Conservation (phyloP, 2,329 filamentous ascomycete genomes). For the Drechslerella coelobrocha region DNA sequence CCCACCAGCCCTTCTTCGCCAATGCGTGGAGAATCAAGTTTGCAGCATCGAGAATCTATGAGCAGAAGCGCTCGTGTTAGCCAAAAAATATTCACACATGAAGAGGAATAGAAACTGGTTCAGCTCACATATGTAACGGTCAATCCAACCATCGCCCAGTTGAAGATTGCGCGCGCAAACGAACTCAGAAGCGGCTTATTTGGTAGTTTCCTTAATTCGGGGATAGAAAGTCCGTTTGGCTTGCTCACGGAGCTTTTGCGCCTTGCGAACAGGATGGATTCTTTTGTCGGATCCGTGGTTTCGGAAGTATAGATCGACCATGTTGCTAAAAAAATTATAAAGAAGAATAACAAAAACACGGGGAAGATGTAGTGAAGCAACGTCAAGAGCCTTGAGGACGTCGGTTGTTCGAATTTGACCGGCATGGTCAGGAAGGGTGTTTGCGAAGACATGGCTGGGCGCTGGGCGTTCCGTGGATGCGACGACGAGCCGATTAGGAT, state of each 20-base stretch:
- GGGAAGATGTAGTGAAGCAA: slow-evolving; percentile 68
- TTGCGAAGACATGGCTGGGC: slow-evolving; percentile 40
- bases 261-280: slow-evolving; percentile 62
- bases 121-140: slow-evolving; percentile 73
- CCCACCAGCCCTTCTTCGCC: slow-evolving; percentile 76
- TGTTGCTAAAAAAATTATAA: slow-evolving; percentile 68
- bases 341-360: slow-evolving; percentile 69
- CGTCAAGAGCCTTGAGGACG: slow-evolving; percentile 60
- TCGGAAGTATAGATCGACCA: slow-evolving; percentile 66
- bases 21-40: slow-evolving; percentile 79
- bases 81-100: not conserved
- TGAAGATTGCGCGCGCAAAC: slow-evolving; percentile 74
- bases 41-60: slow-evolving; percentile 66
- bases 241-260: slow-evolving; percentile 58
- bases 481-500: slow-evolving; percentile 2
- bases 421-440: slow-evolving; percentile 52
- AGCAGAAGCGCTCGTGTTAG: not conserved
- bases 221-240: slow-evolving; percentile 57
- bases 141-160: slow-evolving; percentile 73
- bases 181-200: slow-evolving; percentile 65
- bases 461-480: not conserved
- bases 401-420: slow-evolving; percentile 57
- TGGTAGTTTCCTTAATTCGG: slow-evolving; percentile 61
- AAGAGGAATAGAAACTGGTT: not conserved
- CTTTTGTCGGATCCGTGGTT: slow-evolving; percentile 62